Percentiles rank a stretch among this genome's conserved stretches.
phyloP scores from a whole-genome alignment of 495 filamentous ascomycete species.

The Aspergillus diversus region DNA sequence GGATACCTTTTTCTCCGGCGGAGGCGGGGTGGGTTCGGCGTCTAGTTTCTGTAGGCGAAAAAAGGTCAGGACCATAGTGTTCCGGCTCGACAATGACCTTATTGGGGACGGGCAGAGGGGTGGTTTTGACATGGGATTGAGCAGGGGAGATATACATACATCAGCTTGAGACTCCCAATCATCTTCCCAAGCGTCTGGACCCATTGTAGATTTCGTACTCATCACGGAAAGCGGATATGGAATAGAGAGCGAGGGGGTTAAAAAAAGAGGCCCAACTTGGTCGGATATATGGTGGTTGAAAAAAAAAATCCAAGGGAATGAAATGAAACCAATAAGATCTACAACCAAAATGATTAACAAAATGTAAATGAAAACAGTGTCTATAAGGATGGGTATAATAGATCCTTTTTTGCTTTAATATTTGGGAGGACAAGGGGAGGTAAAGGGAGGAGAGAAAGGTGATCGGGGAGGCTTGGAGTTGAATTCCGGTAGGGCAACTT shows the following conservation, averaged over 20 bases:
- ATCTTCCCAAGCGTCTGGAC: slow-evolving; percentile 86
- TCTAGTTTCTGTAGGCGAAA: slow-evolving; percentile 41
- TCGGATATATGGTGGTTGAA: not conserved
- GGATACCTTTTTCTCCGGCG: slow-evolving; percentile 49
- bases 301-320: slow-evolving; percentile 1
- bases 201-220: slow-evolving; percentile 52
- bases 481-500: too few species aligned
- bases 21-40: slow-evolving; percentile 36
- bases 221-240: slow-evolving; percentile 39
- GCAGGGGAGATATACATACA: slow-evolving; percentile 41
- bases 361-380: slow-evolving; percentile 6
- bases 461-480: too few species aligned
- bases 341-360: too few species aligned
- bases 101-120: not conserved
- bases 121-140: not conserved
- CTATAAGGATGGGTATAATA: not conserved
- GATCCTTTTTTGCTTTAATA: too few species aligned
- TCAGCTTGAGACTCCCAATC: slow-evolving; percentile 85
- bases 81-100: not conserved
- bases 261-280: slow-evolving; percentile 8
- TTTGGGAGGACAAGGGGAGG: slow-evolving; percentile 5
- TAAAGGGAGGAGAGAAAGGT: too few species aligned
- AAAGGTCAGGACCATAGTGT: slow-evolving; percentile 4
- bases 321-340: slow-evolving; percentile 6
- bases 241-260: not conserved